phyloP scores from a whole-genome alignment of 1,284 basidiomycete species.

The Stereum hirsutum region DNA sequence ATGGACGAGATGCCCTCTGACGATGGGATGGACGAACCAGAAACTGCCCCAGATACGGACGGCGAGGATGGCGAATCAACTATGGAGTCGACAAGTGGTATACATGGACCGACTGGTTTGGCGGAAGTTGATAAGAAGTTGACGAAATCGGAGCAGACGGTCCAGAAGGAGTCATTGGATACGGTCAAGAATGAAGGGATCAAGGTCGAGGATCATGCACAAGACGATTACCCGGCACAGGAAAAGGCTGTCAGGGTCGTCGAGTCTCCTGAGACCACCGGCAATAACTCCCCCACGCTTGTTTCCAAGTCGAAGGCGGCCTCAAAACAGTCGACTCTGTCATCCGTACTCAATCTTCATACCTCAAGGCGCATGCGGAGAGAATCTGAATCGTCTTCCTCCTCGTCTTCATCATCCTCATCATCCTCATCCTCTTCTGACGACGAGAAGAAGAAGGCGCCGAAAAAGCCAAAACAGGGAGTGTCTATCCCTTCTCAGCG shows the following conservation, averaged over 20 bases:
- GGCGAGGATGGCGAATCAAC: slow-evolving; percentile 1
- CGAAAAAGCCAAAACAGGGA: slow-evolving; percentile 45
- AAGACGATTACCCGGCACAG: no score
- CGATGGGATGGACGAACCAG: slow-evolving; percentile 9
- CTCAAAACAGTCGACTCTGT: slow-evolving; percentile 21
- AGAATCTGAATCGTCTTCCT: slow-evolving; percentile 18
- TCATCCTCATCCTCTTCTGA: slow-evolving; percentile 4
- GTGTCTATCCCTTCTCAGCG: slow-evolving; percentile 72
- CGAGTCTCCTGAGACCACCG: neutral
- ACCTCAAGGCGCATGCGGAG: slow-evolving; percentile 58
- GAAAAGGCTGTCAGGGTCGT: no score
- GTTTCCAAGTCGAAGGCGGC: no score
- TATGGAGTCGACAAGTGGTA: no score
- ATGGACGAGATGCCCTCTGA: slow-evolving; percentile 39
- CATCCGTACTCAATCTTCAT: slow-evolving; percentile 56
- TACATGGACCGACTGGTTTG: no score
- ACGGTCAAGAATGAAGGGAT: no score
- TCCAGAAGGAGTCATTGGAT: no score
- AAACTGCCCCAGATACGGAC: slow-evolving; percentile 10
- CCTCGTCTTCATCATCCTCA: slow-evolving; percentile 4
- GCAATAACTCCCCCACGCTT: no score
- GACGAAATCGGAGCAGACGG: neutral
- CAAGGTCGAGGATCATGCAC: no score
- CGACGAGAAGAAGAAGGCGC: slow-evolving; percentile 5
- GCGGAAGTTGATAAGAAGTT: neutral